Conservation (phyloP, 768 basidiomycete species). For the Suillus clintonianus region DNA sequence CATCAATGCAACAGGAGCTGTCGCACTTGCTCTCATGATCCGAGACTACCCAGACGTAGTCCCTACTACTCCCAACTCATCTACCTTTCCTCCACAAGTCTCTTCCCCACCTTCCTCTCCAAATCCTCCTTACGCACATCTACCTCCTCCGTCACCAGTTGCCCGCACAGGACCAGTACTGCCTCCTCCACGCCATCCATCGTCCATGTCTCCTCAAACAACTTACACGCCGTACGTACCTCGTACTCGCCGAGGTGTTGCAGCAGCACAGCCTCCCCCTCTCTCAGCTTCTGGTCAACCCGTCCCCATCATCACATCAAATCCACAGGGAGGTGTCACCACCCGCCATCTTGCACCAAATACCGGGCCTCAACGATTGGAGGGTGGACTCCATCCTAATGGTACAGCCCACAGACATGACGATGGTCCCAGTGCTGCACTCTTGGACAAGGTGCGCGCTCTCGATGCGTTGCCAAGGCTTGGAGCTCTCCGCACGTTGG, state of each 20-base stretch:
- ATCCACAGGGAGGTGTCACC: conserved; percentile 54
- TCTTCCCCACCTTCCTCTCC: conserved; percentile 36
- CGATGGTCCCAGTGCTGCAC: conserved; percentile 66
- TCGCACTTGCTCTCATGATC: conserved; percentile 94
- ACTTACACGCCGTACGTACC: conserved; percentile 87
- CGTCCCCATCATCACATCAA: conserved; percentile 72
- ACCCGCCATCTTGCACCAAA: conserved; percentile 38
- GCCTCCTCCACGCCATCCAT: conserved; percentile 53
- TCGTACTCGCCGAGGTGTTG: conserved; percentile 50
- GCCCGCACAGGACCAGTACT: conserved; percentile 41
- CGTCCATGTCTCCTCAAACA: conserved; percentile 53
- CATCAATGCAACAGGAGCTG: conserved; percentile 82
- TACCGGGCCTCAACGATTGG: conserved; percentile 3
- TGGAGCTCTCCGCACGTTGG: conserved; percentile 85
- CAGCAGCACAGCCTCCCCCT: conserved; percentile 29
- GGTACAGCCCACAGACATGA: conserved; percentile 18
- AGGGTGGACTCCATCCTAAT: not conserved
- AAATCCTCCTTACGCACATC: conserved; percentile 26
- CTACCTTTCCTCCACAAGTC: conserved; percentile 12
- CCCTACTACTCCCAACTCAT: conserved; percentile 17
- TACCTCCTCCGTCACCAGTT: conserved; percentile 24
- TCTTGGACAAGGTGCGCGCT: conserved; percentile 88
- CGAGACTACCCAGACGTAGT: conserved; percentile 90
- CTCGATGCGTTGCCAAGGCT: conserved; percentile 84
- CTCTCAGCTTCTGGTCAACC: conserved; percentile 46